These are phyloP conservation scores for Otatea glauca DNA, from an alignment of 176 grass and related monocot species.

Conservation along the genomic window DNA sequence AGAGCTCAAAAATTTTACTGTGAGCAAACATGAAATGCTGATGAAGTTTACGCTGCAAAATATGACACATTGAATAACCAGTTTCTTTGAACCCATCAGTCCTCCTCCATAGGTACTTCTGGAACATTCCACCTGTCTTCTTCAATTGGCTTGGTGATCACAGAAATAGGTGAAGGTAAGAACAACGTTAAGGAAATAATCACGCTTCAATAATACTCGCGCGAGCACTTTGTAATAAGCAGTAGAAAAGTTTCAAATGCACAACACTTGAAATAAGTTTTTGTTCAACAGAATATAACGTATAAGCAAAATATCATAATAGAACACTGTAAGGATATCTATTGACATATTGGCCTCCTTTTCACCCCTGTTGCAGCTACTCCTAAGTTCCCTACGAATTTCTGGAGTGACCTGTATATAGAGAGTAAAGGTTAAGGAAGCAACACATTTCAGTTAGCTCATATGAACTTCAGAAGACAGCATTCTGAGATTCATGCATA, in stretches of 20 bases:
- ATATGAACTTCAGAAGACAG: neutral
- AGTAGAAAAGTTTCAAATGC: neutral
- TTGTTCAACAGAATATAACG: neutral
- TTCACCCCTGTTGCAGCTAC: slow-evolving; percentile 69
- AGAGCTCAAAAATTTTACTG: neutral
- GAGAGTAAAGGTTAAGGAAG: neutral
- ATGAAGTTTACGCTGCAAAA: neutral
- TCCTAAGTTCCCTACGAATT: slow-evolving; percentile 77
- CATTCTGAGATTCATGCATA: neutral
- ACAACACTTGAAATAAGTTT: neutral
- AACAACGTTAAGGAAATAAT: slow-evolving; percentile 62
- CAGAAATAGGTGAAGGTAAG: slow-evolving; percentile 67
- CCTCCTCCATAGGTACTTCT: slow-evolving; percentile 86
- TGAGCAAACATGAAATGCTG: neutral
- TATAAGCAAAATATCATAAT: slow-evolving; percentile 3
- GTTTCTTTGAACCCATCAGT: slow-evolving; percentile 40
- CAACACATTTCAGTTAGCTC: slow-evolving; percentile 3
- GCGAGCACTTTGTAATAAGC: neutral
- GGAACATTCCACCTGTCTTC: slow-evolving; percentile 86
- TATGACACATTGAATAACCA: accelerated
- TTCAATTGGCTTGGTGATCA: slow-evolving; percentile 76
- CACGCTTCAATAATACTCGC: neutral
- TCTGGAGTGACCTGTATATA: slow-evolving; percentile 80
- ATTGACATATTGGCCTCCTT: slow-evolving; percentile 59
- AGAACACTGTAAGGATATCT: slow-evolving; percentile 58